Base-by-base conservation (phyloP, 2,329 filamentous ascomycete species). In the Trichoderma atrobrunneum region DNA sequence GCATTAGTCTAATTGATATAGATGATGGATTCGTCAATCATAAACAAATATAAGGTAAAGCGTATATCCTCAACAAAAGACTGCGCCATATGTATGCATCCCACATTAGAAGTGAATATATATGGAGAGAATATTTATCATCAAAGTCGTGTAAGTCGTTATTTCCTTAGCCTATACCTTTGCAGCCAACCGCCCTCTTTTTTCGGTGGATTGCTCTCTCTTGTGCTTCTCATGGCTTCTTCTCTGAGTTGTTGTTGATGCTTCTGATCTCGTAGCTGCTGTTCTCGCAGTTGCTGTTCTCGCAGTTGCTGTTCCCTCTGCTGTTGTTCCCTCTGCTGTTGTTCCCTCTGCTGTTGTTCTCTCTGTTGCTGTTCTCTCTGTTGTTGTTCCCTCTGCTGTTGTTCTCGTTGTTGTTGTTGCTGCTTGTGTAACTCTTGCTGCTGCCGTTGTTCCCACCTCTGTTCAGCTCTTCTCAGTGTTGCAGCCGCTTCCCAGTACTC, bases 371-470 rank as follows among this genome's bases (percentile, higher is more conserved):
- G 74, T 77, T 78, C 79, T 39, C 71, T 75, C 62, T 34, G 39
- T 11, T 63, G 48, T 5, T 60, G 26, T 3, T 21, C 28, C 14
- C 60, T 28, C 28, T 28, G 21, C 11, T 48, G 26, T 7, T 72
- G 43, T 7, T 68, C n/a, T 5, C 63, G 18, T 21, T 43, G 8
- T 10, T 72, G 65, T 2, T 39, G 30, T 24, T 56, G 16, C 7
- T 61, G n/a, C 30, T 72, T 32, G 16, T 51, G 51, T 8, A 28
- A 36, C 28, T 63, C 39, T 5, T 75, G 76, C n/a, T 74, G 75
- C 70, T 79, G 79, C 5, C 77, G 77, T 36, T 79, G 78, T 61
- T 79, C 78, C 79, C 79, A 81, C n/a, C 70, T 77, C 72, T 79
- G 77, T 75, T 81, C 79, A 0, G 79, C 78, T 64, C 79, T 74